phyloP scores from a whole-genome alignment of 768 basidiomycete genomes.

The Lactarius hengduanensis region DNA sequence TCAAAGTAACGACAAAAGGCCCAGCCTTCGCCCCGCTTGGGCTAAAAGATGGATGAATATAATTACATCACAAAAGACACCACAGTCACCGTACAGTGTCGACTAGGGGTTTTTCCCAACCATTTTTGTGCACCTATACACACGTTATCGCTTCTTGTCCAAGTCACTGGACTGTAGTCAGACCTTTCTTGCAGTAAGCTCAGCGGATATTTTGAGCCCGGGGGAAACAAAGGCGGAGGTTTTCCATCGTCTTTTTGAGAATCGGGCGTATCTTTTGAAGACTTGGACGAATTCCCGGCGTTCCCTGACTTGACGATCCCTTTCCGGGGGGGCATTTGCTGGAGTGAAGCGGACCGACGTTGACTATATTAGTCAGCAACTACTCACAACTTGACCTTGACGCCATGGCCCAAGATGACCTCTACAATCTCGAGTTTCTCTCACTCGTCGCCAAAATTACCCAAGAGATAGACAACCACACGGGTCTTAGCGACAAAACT shows the following conservation, averaged over 20 bases:
- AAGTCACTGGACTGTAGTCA: not conserved
- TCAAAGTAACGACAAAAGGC: slow-evolving; percentile 70
- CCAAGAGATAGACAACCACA: slow-evolving; percentile 89
- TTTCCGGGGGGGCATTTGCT: slow-evolving; percentile 60
- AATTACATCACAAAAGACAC: not conserved
- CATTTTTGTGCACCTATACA: slow-evolving; percentile 78
- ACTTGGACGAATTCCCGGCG: slow-evolving; percentile 81
- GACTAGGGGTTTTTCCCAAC: slow-evolving; percentile 84
- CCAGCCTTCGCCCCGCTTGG: slow-evolving; percentile 49
- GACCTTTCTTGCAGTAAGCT: slow-evolving; percentile 78
- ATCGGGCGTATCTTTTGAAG: slow-evolving; percentile 27
- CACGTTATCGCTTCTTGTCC: slow-evolving; percentile 7
- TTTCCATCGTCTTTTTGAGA: slow-evolving; percentile 36
- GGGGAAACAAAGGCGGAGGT: slow-evolving; percentile 62
- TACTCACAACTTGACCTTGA: slow-evolving; percentile 15
- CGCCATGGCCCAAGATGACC: slow-evolving; percentile 66
- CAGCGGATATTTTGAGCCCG: slow-evolving; percentile 82
- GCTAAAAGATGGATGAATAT: slow-evolving; percentile 37
- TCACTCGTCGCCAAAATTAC: slow-evolving; percentile 90
- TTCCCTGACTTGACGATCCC: slow-evolving; percentile 87
- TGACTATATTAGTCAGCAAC: slow-evolving; percentile 22
- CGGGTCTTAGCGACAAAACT: slow-evolving; percentile 83
- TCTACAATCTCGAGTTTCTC: slow-evolving; percentile 91
- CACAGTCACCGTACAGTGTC: slow-evolving; percentile 54
- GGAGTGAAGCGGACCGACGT: not conserved